Evolutionary conservation across 75 land plant species (phyloP), one percentile per base, ranked within the genome.

Genomic region (Selaginella tamariscina): DNA sequence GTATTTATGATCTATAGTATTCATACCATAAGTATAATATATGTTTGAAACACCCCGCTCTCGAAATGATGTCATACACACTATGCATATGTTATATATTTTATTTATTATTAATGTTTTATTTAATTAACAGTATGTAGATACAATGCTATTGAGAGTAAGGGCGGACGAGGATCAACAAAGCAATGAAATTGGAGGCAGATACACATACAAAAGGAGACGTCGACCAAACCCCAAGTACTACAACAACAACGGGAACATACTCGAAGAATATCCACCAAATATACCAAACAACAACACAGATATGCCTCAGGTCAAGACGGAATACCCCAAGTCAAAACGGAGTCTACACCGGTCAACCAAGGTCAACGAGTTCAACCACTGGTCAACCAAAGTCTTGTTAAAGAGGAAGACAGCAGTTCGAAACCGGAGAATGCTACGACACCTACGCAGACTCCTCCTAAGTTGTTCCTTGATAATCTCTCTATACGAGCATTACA

Each of bases 401-500:
- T 39, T 5, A 15, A 39, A 39, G 49, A 39, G 15, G 49, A 39
- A 39, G 49, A 39, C 49, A 39, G 49, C 49, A 39, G 49, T 15
- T 39, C 49, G 5, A 39, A 5, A 39, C 49, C 49, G 11, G 49
- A 15, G 5, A 39, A 5, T 39, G 15, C 15, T 39, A 39, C 49
- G 5, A 5, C 49, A 5, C 49, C 49, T 39, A 5, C 49, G 5
- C 15, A 39, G 5, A 39, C 49, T 39, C 49, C 49, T 5, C 49
- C 49, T 15, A 39, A 39, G 49, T 15, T 39, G 5, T 39, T 39
- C 15, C 49, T 39, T 5, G 49, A 39, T 15, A 39, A 39, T 15
- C 49, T 39, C 15, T 39, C 49, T 39, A 39, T 39, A 5, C 5
- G 49, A 15, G 49, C 89, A 62, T 91, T 94, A 31, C n/a, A n/a